A percentile compares a stretch with the other conserved stretches of the same genome.
Conservation (phyloP, 1,284 basidiomycete species). For the Crucibulum parvulum region DNA sequence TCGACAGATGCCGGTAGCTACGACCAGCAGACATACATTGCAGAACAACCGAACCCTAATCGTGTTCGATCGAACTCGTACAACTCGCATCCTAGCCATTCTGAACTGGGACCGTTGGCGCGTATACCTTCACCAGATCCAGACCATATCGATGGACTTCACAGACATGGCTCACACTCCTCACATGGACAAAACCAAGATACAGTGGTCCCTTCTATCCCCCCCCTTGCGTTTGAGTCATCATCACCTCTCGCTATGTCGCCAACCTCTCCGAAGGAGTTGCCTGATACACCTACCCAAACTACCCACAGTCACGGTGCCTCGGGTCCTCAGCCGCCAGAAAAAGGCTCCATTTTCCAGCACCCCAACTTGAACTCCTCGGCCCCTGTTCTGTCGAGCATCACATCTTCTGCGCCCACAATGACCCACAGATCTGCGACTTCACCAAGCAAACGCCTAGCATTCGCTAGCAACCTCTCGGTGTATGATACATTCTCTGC, state of each 20-base stretch:
- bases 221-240: constrained; percentile 67
- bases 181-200: constrained; percentile 29
- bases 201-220: constrained; percentile 50
- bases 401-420: constrained; percentile 51
- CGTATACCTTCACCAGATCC: constrained; percentile 83
- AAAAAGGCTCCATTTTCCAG: constrained; percentile 59
- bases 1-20: constrained; percentile 66
- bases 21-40: constrained; percentile 61
- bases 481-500: constrained; percentile 97
- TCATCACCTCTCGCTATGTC: constrained; percentile 35
- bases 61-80: constrained; percentile 83
- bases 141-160: constrained; percentile 86
- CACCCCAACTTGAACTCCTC: constrained; percentile 88
- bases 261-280: constrained; percentile 44
- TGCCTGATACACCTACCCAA: constrained; percentile 33
- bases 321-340: constrained; percentile 20
- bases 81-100: constrained; percentile 61
- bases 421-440: constrained; percentile 70
- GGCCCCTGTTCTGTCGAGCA: constrained; percentile 81
- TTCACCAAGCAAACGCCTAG: constrained; percentile 73
- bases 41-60: constrained; percentile 50
- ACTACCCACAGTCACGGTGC: constrained; percentile 19
- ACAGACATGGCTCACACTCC: constrained; percentile 65
- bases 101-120: constrained; percentile 76
- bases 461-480: constrained; percentile 91